These are phyloP conservation scores for Prunus mira DNA, from an alignment of 306 rosid genomes.

Conservation along the genomic window DNA sequence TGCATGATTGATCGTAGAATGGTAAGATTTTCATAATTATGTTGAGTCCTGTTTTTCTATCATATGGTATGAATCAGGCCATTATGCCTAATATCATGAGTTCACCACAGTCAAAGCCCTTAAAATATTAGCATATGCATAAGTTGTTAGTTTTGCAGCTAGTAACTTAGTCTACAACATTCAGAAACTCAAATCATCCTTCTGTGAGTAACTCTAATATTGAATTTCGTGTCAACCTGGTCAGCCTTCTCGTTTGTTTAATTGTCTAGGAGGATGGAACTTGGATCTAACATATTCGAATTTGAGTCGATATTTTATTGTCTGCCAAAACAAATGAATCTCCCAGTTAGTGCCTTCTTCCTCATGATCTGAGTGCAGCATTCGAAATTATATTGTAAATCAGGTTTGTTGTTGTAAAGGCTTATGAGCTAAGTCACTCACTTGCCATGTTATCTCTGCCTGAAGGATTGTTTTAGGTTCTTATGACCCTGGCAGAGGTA, in stretches of 20 bases:
- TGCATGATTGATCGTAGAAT: slow-evolving; percentile 97
- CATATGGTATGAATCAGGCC: slow-evolving; percentile 4
- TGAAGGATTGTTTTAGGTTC: background rate
- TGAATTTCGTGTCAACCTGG: too few relatives aligned
- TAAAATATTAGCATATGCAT: background rate
- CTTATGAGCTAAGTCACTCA: background rate
- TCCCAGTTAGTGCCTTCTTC: background rate
- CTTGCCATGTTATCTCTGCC: background rate
- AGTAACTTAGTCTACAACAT: background rate
- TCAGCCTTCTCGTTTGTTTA: too few relatives aligned
- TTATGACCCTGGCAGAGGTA: background rate
- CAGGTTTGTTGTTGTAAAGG: background rate
- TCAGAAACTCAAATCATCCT: background rate
- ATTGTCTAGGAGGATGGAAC: too few relatives aligned
- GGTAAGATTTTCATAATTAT: slow-evolving; percentile 50
- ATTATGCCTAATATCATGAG: background rate
- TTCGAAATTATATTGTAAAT: background rate
- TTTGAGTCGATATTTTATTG: too few relatives aligned
- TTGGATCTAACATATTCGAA: too few relatives aligned
- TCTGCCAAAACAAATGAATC: too few relatives aligned
- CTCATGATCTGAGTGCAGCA: background rate
- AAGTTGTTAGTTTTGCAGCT: background rate
- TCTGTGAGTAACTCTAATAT: background rate
- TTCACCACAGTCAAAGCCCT: background rate
- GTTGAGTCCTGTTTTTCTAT: slow-evolving; percentile 6